These are phyloP conservation scores for Penicillium paradoxum DNA, from an alignment of 495 filamentous ascomycete genomes.

Conservation along the genomic window DNA sequence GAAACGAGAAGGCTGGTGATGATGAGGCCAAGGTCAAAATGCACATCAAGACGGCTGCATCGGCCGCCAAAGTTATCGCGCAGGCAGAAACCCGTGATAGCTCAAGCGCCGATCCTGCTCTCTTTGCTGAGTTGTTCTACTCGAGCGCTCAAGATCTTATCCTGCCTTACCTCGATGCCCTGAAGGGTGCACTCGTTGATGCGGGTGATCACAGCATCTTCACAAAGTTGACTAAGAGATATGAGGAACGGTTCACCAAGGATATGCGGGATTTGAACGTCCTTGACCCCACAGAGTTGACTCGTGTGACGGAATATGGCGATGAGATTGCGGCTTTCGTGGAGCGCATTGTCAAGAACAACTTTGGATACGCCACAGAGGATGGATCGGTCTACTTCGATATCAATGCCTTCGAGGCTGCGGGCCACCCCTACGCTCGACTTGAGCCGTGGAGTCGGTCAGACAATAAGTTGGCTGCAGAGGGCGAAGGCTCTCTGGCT, in stretches of 20 bases:
- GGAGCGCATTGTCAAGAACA: slow-evolving; percentile 72
- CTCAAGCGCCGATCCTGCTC: slow-evolving; percentile 13
- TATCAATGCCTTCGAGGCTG: slow-evolving; percentile 78
- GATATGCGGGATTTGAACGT: slow-evolving; percentile 88
- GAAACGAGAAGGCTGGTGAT: slow-evolving; percentile 62
- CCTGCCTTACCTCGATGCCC: slow-evolving; percentile 75
- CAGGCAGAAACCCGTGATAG: slow-evolving; percentile 36
- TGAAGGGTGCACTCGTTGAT: slow-evolving; percentile 70
- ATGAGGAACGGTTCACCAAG: slow-evolving; percentile 74
- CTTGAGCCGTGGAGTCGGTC: slow-evolving; percentile 83
- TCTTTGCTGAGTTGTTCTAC: slow-evolving; percentile 53
- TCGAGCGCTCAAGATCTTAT: slow-evolving; percentile 60
- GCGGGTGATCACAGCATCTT: slow-evolving; percentile 72
- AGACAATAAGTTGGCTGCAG: slow-evolving; percentile 74
- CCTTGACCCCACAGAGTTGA: slow-evolving; percentile 72
- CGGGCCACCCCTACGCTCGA: slow-evolving; percentile 77
- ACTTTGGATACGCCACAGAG: slow-evolving; percentile 73
- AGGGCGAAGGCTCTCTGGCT: slow-evolving; percentile 83
- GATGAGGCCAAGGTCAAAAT: slow-evolving; percentile 87
- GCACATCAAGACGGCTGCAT: slow-evolving; percentile 74
- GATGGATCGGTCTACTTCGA: slow-evolving; percentile 95
- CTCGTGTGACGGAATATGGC: slow-evolving; percentile 85
- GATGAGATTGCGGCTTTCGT: slow-evolving; percentile 77
- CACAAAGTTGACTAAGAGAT: slow-evolving; percentile 72
- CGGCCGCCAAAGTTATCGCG: slow-evolving; percentile 54